Evolutionary conservation across 768 basidiomycete species (phyloP), one percentile per base, ranked within the genome.

Genomic region (Goffeauzyma gilvescens): DNA sequence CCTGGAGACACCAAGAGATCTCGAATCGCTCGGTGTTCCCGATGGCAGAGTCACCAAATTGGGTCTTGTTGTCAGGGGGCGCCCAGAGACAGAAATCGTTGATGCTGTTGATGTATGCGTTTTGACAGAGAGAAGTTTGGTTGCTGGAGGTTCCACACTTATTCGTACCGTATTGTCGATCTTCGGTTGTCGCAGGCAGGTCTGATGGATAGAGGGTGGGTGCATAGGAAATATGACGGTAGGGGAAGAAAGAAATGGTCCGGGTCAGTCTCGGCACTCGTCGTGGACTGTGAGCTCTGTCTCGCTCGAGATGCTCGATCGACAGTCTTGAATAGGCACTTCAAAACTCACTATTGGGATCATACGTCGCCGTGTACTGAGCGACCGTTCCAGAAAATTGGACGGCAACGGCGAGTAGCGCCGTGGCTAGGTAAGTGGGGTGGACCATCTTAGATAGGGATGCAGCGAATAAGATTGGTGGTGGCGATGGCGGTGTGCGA

Each of bases 91-190:
- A 60, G 46, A 60, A 60, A 42, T 60, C 59, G 25, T 58, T 49
- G 13, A 56, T 53, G 10, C 44, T 25, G 39, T 54, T 52, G 38
- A 60, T 31, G 37, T 50, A 55, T n/a, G 52, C 53, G 32, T 59
- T 59, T 54, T 82, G 81, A 62, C 80, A 84, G 42, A 62, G 59
- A 3, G 75, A 76, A 4, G 63, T 67, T 59, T 75, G 75, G 57
- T 67, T 72, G 37, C 66, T 59, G 14, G 57, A 64, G 2, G 70
- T 68, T 5, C 75, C 76, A 59, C 81, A 84, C 42, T 48, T 63
- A 58, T 80, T 77, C 9, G 75, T 75, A 13, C 75, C 76, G 6
- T 68, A 44, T 59, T 78, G 79, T 20, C 75, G 78, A 33, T 68
- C 52, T 54, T 79, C 71, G 13, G 70, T 56, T 50, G 50, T 33